Evolutionary conservation across 1,284 basidiomycete genomes (phyloP), one percentile per base, ranked within the genome.

Genomic region (Pseudomicrostroma phylloplanum): DNA sequence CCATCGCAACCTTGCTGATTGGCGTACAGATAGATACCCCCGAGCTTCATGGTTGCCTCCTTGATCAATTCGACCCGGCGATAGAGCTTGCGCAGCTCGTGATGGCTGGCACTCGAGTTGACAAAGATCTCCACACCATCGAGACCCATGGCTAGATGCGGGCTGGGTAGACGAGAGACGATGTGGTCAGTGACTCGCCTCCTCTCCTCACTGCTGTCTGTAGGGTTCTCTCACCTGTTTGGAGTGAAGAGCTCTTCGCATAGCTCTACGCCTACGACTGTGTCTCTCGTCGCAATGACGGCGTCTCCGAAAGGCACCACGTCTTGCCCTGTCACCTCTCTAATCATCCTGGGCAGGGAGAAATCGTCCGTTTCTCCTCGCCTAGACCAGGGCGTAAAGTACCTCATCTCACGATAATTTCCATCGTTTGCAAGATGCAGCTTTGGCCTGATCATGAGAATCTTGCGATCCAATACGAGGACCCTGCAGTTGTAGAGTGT

Each of bases 401-500:
- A 94, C 41, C 96, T 84, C 72, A 97, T 83, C 81, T 98, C 94
- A 54, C 94, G 88, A 79, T 98, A 98, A 79, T 98, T 97, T 11
- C 94, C 94, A 73, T 97, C 92, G 76, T 98, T 98, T 1, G 94
- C 94, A 64, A 98, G 84, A 94, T 94, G 98, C 92, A 98, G 93
- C 82, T 98, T 98, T 0, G 94, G 96, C 12, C 96, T 86, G 70
- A 98, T 96, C 70, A 96, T 85, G 1, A 96, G 80, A 67, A 98
- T 92, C 80, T 91, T 86, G 55, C 86, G 84, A 80, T 94, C 84
- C 76, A 92, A 84, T 46, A 94, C 86, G 73, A 97, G 88, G 41
- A 97, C 83, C 19, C 96, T 87, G 79, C 92, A 96, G 78, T 98
- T 98, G 83, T 97, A 98, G 65, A 90, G 92, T 57, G 92, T 91